Evolutionary conservation across 441 rosid species (phyloP), one percentile per base, ranked within the genome.

Genomic region (Manihot esculenta): DNA sequence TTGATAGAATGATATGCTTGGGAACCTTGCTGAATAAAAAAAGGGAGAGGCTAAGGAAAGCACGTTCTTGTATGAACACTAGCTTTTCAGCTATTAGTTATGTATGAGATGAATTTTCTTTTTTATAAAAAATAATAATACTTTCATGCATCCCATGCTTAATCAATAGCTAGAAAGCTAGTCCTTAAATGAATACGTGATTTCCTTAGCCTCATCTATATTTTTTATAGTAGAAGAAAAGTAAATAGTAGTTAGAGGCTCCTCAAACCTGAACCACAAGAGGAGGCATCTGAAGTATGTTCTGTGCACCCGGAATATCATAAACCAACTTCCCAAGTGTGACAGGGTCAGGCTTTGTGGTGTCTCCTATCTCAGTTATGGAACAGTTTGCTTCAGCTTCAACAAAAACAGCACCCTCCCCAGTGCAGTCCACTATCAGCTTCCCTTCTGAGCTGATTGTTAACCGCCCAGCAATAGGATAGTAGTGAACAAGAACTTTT

Each of bases 381-480:
- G 72, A 69, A 72, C 87, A 88, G 56, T 84, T 78, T 3, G 97
- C 89, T 76, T 91, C 95, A 54, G 95, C 97, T 78, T 90, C 97
- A 30, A 94, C 92, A 47, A 94, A 85, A 67, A 91, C 88, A 58
- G 87, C 93, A 50, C 99, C 99, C 41, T 94, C 95, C 15, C 87
- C 93, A 0, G 83, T 86, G 82, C 97, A 90, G 69, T 90, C 78
- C 55, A 91, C 89, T 17, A 84, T 81, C 57, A 86, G 86, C 85
- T 87, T 90, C 44, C 96, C 93, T 64, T 86, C 92, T 0, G 94
- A 80, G 62, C 98, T 88, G 24, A 90, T 80, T 0, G 87, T 76
- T 30, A 90, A 83, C 76, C 90, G 74, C 56, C 99, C 97, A 0
- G 95, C 94, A 30, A 90, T 83, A 1, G 97, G 97, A 57, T 88